phyloP scores from a whole-genome alignment of 805 yeast genomes.

The Zygosaccharomyces gambellarensis region DNA sequence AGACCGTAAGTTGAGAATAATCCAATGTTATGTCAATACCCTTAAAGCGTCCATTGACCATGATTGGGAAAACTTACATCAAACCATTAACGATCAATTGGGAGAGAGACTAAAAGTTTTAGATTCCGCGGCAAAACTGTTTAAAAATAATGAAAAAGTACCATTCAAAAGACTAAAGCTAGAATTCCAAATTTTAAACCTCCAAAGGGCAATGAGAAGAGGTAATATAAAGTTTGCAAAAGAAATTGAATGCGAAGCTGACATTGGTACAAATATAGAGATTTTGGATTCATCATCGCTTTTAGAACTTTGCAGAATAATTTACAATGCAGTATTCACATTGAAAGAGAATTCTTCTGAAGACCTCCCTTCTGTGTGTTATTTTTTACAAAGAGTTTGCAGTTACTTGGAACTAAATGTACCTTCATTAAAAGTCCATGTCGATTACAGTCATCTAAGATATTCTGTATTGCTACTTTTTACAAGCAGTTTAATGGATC shows the following conservation, averaged over 20 bases:
- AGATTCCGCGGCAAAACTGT: conserved; percentile 15
- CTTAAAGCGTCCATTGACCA: conserved; percentile 32
- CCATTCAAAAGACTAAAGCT: conserved; percentile 21
- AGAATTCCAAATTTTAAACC: conserved; percentile 33
- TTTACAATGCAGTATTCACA: conserved; percentile 33
- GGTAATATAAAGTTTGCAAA: conserved; percentile 36
- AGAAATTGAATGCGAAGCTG: conserved; percentile 34
- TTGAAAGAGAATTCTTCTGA: conserved; percentile 10
- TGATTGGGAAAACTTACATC: conserved; percentile 14
- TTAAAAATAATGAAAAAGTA: conserved; percentile 6
- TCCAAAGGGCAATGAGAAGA: conserved; percentile 31
- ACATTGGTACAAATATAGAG: conserved; percentile 12
- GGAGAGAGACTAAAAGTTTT: conserved; percentile 26
- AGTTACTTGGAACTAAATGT: conserved; percentile 14
- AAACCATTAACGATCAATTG: conserved; percentile 29
- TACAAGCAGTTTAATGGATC: conserved; percentile 28
- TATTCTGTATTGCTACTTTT: conserved; percentile 27
- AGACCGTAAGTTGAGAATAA: conserved; percentile 27
- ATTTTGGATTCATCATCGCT: conserved; percentile 14
- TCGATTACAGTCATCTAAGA: conserved; percentile 20
- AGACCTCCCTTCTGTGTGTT: conserved; percentile 5
- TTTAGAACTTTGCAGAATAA: conserved; percentile 33
- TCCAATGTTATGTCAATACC: conserved; percentile 32
- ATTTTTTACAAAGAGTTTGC: conserved; percentile 18
- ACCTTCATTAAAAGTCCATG: conserved; percentile 11